Evolutionary conservation across 1,139 yeast genomes (phyloP).

Genomic region (Scheffersomyces illinoinensis): DNA sequence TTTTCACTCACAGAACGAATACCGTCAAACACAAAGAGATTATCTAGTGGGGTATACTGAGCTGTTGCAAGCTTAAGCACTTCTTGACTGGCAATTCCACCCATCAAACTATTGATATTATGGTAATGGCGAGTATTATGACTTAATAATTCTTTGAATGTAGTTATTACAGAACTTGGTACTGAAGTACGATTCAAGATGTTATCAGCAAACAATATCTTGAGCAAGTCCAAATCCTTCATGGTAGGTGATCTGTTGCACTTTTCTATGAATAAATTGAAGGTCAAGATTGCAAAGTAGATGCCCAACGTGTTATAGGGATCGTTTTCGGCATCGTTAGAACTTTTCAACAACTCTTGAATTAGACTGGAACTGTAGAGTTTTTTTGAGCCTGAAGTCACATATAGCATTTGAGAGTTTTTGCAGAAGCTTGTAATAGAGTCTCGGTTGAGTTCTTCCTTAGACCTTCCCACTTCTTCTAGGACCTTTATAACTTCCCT

Average conservation of each 20-base stretch:
- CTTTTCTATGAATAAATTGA: slow-evolving; percentile 22
- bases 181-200: slow-evolving; percentile 4
- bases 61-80: slow-evolving; percentile 55
- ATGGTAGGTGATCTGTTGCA: slow-evolving; percentile 18
- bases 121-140: slow-evolving; percentile 36
- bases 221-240: slow-evolving; percentile 22
- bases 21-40: slow-evolving; percentile 70
- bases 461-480: slow-evolving; percentile 20
- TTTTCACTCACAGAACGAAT: slow-evolving; percentile 51
- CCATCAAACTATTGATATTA: slow-evolving; percentile 47
- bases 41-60: slow-evolving; percentile 74
- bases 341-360: slow-evolving; percentile 15
- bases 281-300: slow-evolving; percentile 38
- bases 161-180: slow-evolving; percentile 15
- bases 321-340: slow-evolving; percentile 19
- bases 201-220: slow-evolving; percentile 12
- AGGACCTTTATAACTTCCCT: slow-evolving; percentile 29
- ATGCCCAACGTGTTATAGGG: slow-evolving; percentile 25
- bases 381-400: slow-evolving; percentile 35
- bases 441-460: slow-evolving; percentile 31
- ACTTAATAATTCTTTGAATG: slow-evolving; percentile 29
- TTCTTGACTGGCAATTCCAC: slow-evolving; percentile 82
- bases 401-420: slow-evolving; percentile 45
- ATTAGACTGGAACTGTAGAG: slow-evolving; percentile 15
- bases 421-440: slow-evolving; percentile 58